Evolutionary conservation across 2,329 filamentous ascomycete genomes (phyloP).

Genomic region (Alternaria sp.): DNA sequence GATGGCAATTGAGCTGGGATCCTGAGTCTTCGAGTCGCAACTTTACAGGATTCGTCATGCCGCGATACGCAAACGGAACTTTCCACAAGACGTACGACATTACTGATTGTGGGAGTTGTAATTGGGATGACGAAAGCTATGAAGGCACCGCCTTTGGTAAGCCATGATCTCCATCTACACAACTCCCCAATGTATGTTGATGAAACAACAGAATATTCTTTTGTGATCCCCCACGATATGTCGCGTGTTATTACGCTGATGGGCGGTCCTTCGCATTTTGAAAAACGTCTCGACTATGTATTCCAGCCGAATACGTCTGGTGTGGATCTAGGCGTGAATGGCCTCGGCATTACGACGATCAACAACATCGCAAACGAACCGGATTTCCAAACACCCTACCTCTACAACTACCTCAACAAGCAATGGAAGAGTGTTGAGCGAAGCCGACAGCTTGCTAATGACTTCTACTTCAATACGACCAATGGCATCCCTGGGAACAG

Average conservation of each 20-base stretch:
- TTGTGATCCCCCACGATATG: slow-evolving; percentile 55
- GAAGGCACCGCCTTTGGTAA: slow-evolving; percentile 53
- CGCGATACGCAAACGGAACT: slow-evolving; percentile 46
- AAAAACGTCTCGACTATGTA: slow-evolving; percentile 52
- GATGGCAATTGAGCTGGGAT: slow-evolving; percentile 56
- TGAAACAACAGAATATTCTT: slow-evolving; percentile 49
- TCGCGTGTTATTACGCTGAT: slow-evolving; percentile 54
- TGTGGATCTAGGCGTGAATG: slow-evolving; percentile 47
- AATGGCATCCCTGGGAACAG: slow-evolving; percentile 58
- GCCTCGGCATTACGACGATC: slow-evolving; percentile 47
- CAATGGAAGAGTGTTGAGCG: slow-evolving; percentile 48
- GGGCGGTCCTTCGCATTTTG: slow-evolving; percentile 52
- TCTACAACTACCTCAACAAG: slow-evolving; percentile 55
- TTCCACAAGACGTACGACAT: slow-evolving; percentile 53
- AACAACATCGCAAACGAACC: slow-evolving; percentile 53
- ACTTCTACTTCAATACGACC: slow-evolving; percentile 52
- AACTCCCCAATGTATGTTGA: not conserved
- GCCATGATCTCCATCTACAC: not conserved
- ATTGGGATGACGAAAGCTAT: slow-evolving; percentile 53
- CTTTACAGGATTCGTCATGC: slow-evolving; percentile 50
- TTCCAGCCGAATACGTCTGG: slow-evolving; percentile 52
- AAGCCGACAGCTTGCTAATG: slow-evolving; percentile 47
- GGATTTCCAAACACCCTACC: slow-evolving; percentile 51
- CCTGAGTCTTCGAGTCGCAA: slow-evolving; percentile 47
- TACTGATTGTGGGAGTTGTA: slow-evolving; percentile 53